phyloP scores from a whole-genome alignment of 371 early-diverging fungal genomes.

The Zychaea mexicana region DNA sequence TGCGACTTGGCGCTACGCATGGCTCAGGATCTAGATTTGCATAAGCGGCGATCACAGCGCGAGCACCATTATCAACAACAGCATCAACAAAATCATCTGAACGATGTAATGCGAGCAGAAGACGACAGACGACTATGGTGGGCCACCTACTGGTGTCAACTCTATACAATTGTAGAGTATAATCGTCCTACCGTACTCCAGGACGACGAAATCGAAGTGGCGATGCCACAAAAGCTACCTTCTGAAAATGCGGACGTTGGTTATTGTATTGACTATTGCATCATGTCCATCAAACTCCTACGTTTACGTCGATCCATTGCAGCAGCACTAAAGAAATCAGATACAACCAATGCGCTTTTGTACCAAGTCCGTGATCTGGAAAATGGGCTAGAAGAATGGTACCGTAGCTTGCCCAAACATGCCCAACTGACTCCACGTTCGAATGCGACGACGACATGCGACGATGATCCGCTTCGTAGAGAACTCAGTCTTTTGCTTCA shows the following conservation, averaged over 20 bases:
- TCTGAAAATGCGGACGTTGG: constrained; percentile 15
- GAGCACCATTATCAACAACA: neutral
- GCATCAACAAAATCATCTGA: neutral
- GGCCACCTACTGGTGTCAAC: constrained; percentile 27
- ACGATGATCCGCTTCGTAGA: constrained; percentile 4
- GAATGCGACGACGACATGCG: neutral
- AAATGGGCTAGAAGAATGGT: constrained; percentile 8
- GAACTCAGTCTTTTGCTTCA: constrained; percentile 18
- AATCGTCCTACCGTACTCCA: constrained; percentile 13
- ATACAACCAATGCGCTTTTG: constrained; percentile 1
- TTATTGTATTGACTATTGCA: constrained; percentile 22
- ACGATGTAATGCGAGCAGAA: neutral
- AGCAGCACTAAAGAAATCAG: neutral
- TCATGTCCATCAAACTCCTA: constrained; percentile 18
- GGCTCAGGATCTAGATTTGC: constrained; percentile 19
- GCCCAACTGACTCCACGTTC: neutral
- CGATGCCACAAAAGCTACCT: constrained; percentile 7
- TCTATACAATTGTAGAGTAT: constrained; percentile 13
- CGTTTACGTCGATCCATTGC: constrained; percentile 11
- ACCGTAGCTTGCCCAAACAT: neutral
- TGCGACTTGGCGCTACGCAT: constrained; percentile 24
- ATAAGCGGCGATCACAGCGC: neutral
- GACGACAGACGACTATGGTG: constrained; percentile 28
- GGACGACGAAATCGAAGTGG: neutral
- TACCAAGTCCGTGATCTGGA: constrained; percentile 11